Base-by-base conservation (phyloP, 179 eudicot species). In the Gypsophila paniculata region DNA sequence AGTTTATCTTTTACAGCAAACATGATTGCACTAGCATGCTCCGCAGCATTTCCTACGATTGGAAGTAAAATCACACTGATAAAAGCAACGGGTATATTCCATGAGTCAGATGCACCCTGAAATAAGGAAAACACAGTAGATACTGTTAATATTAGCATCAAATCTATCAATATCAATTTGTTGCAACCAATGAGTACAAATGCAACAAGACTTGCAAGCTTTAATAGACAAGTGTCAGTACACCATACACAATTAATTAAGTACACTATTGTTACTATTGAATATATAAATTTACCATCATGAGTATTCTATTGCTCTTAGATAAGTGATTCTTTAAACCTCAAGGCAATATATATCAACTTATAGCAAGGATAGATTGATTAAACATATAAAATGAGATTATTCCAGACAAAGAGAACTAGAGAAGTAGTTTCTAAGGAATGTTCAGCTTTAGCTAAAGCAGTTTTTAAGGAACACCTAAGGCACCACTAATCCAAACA, bases 11-110 rank as follows among this genome's bases (percentile, higher is more conserved):
- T 89, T 76, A 88, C 81, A 25, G 99, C 99, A 84, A 91, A 93
- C 93, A 93, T 91, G 74, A 93, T 89, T 48, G 98, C 96, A 85
- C 97, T 93, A 8, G 96, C 98, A 86, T 91, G 97, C 76, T 89
- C 99, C 69, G 97, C 97, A 52, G 99, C 99, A 75, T 93, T 93
- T 39, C 96, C 97, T 26, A 93, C 97, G 70, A 93, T 93, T 60
- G 99, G 97, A 81, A 92, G 96, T 77, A 92, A 75, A 81, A 92
- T 87, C 49, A 92, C 97, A 72, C 97, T 91, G n/a, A 91, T 89
- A 80, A 91, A 91, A 48, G 93, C 81, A 49, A 88, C 85, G 1
- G 97, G 88, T 83, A 91, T 86, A 77, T 88, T 86, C 93, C 82
- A 81, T 6, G 92, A 81, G 44, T 85, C 90, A 36, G 97, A 91